Evolutionary conservation across 1,139 yeast species (phyloP).

Genomic region (Sugiyamaella grinbergsii): DNA sequence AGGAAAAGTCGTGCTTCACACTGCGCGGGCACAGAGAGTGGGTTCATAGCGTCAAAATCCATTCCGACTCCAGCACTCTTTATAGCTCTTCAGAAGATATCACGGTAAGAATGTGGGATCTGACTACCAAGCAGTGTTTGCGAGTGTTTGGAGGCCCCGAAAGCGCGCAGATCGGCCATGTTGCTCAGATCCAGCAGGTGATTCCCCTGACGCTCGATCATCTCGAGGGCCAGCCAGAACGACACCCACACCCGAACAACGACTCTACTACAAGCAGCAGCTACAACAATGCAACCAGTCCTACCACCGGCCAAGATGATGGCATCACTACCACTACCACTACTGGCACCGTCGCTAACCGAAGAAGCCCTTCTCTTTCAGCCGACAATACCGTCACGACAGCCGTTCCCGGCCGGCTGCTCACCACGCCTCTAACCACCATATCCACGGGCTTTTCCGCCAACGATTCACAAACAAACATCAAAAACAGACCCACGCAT

Average conservation of each 20-base stretch:
- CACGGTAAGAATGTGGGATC: constrained; percentile 93
- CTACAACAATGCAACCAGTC: neutral
- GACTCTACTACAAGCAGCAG: neutral
- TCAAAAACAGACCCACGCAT: constrained; percentile 65
- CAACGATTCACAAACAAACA: constrained; percentile 21
- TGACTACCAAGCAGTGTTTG: constrained; percentile 75
- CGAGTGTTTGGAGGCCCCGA: constrained; percentile 69
- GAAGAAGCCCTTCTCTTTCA: constrained; percentile 7
- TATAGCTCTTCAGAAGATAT: constrained; percentile 91
- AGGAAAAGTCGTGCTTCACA: constrained; percentile 87
- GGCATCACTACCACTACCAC: neutral
- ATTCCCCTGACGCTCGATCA: constrained; percentile 70
- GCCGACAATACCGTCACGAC: constrained; percentile 16
- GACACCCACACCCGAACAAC: neutral
- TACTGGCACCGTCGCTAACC: constrained; percentile 9
- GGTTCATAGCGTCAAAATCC: constrained; percentile 88
- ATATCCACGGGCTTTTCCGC: constrained; percentile 33
- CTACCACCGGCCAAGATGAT: constrained; percentile 31
- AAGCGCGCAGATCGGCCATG: constrained; percentile 46
- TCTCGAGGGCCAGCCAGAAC: constrained; percentile 34
- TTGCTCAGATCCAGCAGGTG: constrained; percentile 85
- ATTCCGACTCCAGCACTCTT: constrained; percentile 72
- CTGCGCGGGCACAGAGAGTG: constrained; percentile 90
- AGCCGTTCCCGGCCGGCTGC: constrained; percentile 16
- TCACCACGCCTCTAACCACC: constrained; percentile 25